These are phyloP conservation scores for Penicillium sp. DNA, from an alignment of 2,329 filamentous ascomycete genomes.

Conservation along the genomic window DNA sequence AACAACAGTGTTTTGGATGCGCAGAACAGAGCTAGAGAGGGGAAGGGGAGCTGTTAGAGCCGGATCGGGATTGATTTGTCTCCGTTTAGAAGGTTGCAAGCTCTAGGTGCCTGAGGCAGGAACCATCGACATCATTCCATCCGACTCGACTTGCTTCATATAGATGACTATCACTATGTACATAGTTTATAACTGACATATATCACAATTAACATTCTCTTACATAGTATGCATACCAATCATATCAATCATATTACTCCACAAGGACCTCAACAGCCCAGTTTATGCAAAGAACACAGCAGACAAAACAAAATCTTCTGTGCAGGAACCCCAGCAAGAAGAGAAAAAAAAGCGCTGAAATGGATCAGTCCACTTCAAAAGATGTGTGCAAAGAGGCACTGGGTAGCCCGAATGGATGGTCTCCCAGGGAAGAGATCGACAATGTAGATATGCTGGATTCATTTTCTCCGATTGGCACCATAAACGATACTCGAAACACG, in stretches of 20 bases:
- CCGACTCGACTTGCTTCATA: not conserved
- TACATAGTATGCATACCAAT: constrained; percentile 19
- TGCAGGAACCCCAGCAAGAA: constrained; percentile 11
- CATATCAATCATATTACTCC: constrained; percentile 20
- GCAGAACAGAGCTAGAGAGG: constrained; percentile 9
- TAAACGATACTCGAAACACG: not conserved
- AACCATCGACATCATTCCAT: not conserved
- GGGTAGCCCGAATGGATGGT: not conserved
- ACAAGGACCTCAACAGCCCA: constrained; percentile 13
- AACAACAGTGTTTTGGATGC: not conserved
- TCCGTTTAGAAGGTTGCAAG: constrained; percentile 5
- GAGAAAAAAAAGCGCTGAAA: constrained; percentile 8
- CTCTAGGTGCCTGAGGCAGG: constrained; percentile 29
- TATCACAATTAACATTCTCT: not conserved
- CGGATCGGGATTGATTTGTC: constrained; percentile 18
- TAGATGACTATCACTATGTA: not conserved
- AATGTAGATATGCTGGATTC: constrained; percentile 5
- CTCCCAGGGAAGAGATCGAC: not conserved
- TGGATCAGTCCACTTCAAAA: constrained; percentile 8
- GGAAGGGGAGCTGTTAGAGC: constrained; percentile 14
- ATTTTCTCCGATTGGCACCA: constrained; percentile 2
- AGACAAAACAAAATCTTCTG: constrained; percentile 1
- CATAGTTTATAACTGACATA: not conserved
- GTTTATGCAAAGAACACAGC: constrained; percentile 19
- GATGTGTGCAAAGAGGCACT: not conserved